phyloP scores from a whole-genome alignment of 2,329 filamentous ascomycete genomes.

The Alternaria dauci region DNA sequence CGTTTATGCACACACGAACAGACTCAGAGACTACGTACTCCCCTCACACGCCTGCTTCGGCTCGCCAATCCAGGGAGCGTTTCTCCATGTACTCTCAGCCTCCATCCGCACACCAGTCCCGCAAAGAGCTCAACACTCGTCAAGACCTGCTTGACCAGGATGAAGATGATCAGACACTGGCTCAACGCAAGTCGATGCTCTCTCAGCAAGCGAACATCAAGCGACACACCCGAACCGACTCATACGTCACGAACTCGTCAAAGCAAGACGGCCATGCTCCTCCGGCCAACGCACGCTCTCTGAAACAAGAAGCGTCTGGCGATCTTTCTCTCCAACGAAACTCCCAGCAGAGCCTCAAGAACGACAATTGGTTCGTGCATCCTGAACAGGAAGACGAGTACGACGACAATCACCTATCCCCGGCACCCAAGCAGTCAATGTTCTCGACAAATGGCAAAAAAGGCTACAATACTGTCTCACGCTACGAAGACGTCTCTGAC shows the following conservation, averaged over 20 bases:
- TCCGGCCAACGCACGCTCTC: conserved; percentile 25
- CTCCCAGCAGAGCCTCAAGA: conserved; percentile 49
- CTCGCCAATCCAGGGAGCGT: conserved; percentile 61
- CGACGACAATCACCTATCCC: conserved; percentile 21
- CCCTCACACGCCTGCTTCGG: conserved; percentile 59
- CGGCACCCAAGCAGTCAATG: conserved; percentile 30
- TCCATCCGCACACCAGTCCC: conserved; percentile 48
- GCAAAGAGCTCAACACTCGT: conserved; percentile 47
- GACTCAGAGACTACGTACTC: conserved; percentile 64
- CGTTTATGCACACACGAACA: conserved; percentile 83
- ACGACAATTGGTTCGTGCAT: conserved; percentile 59
- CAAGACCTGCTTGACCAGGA: conserved; percentile 41
- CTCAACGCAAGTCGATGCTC: conserved; percentile 46
- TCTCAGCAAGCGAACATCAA: conserved; percentile 47
- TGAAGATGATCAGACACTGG: conserved; percentile 42
- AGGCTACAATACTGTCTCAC: conserved; percentile 40
- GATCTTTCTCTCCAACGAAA: conserved; percentile 42
- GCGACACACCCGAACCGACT: conserved; percentile 38
- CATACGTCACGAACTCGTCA: conserved; percentile 37
- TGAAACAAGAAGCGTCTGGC: conserved; percentile 21
- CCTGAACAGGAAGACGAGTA: conserved; percentile 31
- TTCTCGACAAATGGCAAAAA: conserved; percentile 37
- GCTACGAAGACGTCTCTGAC: conserved; percentile 41
- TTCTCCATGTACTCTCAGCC: conserved; percentile 56
- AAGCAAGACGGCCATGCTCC: conserved; percentile 45